Base-by-base conservation (phyloP, 495 filamentous ascomycete genomes). In the Xylona heveae region DNA sequence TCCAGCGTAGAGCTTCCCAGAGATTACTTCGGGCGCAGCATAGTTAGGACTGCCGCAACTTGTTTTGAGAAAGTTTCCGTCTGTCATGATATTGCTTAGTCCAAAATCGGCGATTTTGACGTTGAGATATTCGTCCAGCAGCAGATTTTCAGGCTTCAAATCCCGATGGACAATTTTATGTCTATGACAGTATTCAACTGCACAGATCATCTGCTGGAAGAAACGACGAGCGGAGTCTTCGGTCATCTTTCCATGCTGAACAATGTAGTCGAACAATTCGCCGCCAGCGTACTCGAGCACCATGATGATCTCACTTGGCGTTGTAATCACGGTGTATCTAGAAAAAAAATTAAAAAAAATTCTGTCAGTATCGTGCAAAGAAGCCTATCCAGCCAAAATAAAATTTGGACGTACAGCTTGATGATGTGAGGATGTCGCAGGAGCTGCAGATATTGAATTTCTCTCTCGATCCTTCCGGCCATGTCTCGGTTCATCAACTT, bases 41-140 rank as follows among this genome's bases (percentile, higher is more conserved):
- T 97, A 97, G 51, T 97, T 97, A 12, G 88, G 88, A 42, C 83
- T 93, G 33, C 88, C 88, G 49, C 88, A 97, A 54, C 83, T 93
- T 0, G 88, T 97, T 56, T 93, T 94, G 42, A 97, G 67, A 51
- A 97, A 97, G 47, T 95, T 97, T 6, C 88, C 88, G 44, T 97
- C 88, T 6, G 88, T 94, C 85, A 97, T 95, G 52, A 97, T 95
- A 46, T 97, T 97, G 57, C 85, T 94, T 32, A 97, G 58, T 33
- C 88, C 88, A 43, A 97, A 97, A 57, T 97, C 88, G 32, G 88
- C 88, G 51, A 97, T 95, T 59, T 97, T 97, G 44, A 97, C 88
- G 46, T 94, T 93, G 45, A 93, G 74, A 30, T 83, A 64, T 38
- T 81, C 74, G 53, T 97, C 88, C 39, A 97, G 71, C 27, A 97